Percentiles rank a stretch among this genome's conserved stretches.
These are phyloP conservation scores for Trichoderma sp. DNA, from an alignment of 2,329 filamentous ascomycete species.

Conservation along the genomic window DNA sequence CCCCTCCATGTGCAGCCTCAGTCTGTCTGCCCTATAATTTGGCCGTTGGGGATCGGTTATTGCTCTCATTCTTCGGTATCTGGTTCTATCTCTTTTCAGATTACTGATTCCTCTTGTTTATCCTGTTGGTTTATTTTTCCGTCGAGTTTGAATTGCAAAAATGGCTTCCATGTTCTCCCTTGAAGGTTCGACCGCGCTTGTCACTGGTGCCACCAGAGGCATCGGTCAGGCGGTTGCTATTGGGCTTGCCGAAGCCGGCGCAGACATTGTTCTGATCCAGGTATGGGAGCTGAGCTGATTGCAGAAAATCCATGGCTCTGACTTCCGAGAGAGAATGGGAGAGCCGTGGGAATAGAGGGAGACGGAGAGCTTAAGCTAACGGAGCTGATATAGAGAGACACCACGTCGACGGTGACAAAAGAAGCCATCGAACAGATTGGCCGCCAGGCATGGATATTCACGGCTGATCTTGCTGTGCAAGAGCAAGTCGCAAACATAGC, in stretches of 20 bases:
- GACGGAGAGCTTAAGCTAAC: neutral
- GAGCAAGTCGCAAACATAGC: slow-evolving; percentile 58
- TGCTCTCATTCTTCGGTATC: neutral
- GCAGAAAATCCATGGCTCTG: neutral
- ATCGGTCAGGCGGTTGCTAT: slow-evolving; percentile 57
- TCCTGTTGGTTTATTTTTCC: neutral
- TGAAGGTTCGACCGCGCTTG: slow-evolving; percentile 52
- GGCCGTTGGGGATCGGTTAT: neutral
- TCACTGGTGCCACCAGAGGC: slow-evolving; percentile 57
- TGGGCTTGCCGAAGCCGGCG: slow-evolving; percentile 56
- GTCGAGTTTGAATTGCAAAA: neutral
- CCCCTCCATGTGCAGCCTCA: neutral
- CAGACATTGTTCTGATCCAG: slow-evolving; percentile 55
- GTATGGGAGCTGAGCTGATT: slow-evolving; percentile 30
- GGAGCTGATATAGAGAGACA: slow-evolving; percentile 37
- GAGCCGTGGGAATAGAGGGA: neutral
- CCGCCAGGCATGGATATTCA: slow-evolving; percentile 65
- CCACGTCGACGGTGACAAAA: slow-evolving; percentile 50
- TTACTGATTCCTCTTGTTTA: neutral
- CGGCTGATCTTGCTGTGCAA: slow-evolving; percentile 63
- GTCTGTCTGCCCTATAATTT: neutral
- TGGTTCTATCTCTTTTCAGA: neutral
- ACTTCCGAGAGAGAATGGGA: neutral
- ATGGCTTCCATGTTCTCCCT: slow-evolving; percentile 52
- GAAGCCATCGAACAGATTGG: slow-evolving; percentile 61